phyloP scores from a whole-genome alignment of 805 yeast genomes.

The Myxozyma kluyveri region DNA sequence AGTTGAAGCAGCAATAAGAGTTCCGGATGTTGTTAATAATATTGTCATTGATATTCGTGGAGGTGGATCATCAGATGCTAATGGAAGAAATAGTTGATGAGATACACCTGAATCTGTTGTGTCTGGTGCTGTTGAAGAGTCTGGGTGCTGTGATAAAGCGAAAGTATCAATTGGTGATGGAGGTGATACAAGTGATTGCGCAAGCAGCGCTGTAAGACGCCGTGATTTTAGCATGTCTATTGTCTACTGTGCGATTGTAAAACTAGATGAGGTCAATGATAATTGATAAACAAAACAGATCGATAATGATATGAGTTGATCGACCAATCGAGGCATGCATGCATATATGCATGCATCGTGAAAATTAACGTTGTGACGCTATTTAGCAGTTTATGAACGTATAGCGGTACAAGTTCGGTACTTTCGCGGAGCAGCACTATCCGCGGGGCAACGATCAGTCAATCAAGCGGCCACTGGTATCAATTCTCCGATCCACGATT shows the following conservation, averaged over 20 bases:
- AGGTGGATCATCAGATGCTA: constrained; percentile 6
- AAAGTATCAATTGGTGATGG: constrained; percentile 23
- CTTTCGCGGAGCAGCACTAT: no score
- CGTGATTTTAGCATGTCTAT: constrained; percentile 30
- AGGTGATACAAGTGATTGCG: constrained; percentile 20
- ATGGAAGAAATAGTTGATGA: not conserved
- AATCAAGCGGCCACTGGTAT: no score
- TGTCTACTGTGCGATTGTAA: not conserved
- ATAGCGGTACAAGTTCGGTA: not conserved
- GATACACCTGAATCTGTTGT: not conserved
- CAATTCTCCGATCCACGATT: no score
- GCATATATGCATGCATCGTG: no score
- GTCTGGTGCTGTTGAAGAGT: not conserved
- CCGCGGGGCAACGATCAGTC: no score
- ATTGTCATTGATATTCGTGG: constrained; percentile 26
- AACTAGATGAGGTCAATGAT: not conserved
- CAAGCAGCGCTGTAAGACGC: constrained; percentile 27
- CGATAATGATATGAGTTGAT: no score
- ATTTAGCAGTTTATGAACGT: not conserved
- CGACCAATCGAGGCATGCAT: no score
- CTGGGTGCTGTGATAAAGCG: not conserved
- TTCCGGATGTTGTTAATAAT: constrained; percentile 17
- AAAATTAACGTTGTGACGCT: no score
- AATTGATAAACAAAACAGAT: no score
- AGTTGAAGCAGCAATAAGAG: constrained; percentile 21